These are phyloP conservation scores for Blastobotrys parvus DNA, from an alignment of 805 yeast species.

Conservation along the genomic window DNA sequence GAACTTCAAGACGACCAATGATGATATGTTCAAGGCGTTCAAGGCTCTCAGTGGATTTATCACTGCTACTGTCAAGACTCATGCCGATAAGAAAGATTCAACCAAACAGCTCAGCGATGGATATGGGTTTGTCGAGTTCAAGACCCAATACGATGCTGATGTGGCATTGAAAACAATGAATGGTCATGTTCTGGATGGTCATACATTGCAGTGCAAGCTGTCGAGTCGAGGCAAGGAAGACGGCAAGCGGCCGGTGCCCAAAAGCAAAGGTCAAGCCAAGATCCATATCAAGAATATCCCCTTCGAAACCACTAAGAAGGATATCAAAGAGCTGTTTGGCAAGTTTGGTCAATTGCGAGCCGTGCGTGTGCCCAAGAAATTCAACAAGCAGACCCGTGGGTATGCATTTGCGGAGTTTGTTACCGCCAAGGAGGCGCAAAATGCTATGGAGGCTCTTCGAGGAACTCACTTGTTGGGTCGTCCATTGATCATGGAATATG, in stretches of 20 bases:
- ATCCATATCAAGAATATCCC: slow-evolving; percentile 95
- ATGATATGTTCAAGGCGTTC: slow-evolving; percentile 52
- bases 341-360: slow-evolving; percentile 93
- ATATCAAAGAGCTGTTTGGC: slow-evolving; percentile 84
- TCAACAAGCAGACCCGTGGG: slow-evolving; percentile 91
- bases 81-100: slow-evolving; percentile 72
- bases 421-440: slow-evolving; percentile 82
- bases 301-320: slow-evolving; percentile 89
- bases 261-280: slow-evolving; percentile 32
- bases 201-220: slow-evolving; percentile 77
- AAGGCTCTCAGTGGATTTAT: slow-evolving; percentile 69
- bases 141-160: slow-evolving; percentile 66
- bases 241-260: slow-evolving; percentile 12
- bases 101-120: slow-evolving; percentile 86
- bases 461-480: slow-evolving; percentile 97
- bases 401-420: slow-evolving; percentile 95
- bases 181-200: slow-evolving; percentile 78
- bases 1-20: slow-evolving; percentile 68
- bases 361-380: slow-evolving; percentile 92
- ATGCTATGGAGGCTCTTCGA: slow-evolving; percentile 84
- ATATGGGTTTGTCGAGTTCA: slow-evolving; percentile 91
- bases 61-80: slow-evolving; percentile 73
- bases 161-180: slow-evolving; percentile 67
- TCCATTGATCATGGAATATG: slow-evolving; percentile 86
- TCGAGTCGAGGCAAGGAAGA: slow-evolving; percentile 56